Evolutionary conservation across 805 yeast genomes (phyloP).

Genomic region (Metschnikowia lunata): DNA sequence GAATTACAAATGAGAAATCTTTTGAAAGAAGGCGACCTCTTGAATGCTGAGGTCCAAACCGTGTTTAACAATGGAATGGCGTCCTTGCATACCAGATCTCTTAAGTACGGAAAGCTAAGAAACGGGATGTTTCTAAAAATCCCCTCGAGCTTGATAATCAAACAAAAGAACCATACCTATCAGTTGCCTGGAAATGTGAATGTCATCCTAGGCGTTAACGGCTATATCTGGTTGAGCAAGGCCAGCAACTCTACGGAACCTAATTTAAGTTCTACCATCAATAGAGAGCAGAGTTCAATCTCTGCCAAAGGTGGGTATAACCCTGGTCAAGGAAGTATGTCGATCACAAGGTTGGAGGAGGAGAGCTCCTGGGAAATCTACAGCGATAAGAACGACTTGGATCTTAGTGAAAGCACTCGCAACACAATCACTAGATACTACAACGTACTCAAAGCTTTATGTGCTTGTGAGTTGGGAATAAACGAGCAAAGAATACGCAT

Average conservation of each 20-base stretch:
- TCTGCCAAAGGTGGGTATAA: constrained; percentile 38
- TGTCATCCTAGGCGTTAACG: constrained; percentile 88
- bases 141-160: constrained; percentile 76
- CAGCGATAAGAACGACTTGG: constrained; percentile 75
- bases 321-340: constrained; percentile 56
- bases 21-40: constrained; percentile 90
- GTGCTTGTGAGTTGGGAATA: constrained; percentile 81
- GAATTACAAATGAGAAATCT: constrained; percentile 94
- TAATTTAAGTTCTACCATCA: constrained; percentile 21
- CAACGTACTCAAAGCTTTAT: constrained; percentile 77
- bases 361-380: constrained; percentile 95
- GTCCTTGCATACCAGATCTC: constrained; percentile 88
- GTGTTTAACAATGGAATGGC: constrained; percentile 88
- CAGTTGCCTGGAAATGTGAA: constrained; percentile 92
- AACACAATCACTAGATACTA: constrained; percentile 79
- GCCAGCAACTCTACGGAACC: constrained; percentile 31
- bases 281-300: constrained; percentile 38
- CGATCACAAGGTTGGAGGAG: constrained; percentile 84
- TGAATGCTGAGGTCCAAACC: constrained; percentile 94
- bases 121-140: constrained; percentile 82
- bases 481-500: constrained; percentile 72
- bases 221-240: constrained; percentile 87
- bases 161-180: constrained; percentile 85
- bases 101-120: constrained; percentile 91
- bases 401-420: constrained; percentile 57